phyloP scores from a whole-genome alignment of 1,284 basidiomycete species.

The Marasmius tenuissimus region DNA sequence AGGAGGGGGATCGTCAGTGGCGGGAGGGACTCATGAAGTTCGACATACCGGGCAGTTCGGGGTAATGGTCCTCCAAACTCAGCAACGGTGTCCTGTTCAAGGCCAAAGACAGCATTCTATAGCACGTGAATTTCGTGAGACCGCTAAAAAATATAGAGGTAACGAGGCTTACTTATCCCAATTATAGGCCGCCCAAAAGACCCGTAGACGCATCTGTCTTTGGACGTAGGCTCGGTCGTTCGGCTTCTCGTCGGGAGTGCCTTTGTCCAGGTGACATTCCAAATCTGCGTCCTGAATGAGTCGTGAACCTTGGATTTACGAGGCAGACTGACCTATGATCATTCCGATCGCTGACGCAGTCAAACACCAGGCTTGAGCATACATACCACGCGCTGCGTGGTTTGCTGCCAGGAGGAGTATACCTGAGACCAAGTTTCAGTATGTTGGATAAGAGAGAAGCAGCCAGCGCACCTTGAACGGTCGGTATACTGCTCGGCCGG shows the following conservation, averaged over 20 bases:
- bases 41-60: slow-evolving; percentile 13
- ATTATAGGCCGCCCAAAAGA: slow-evolving; percentile 15
- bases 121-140: neutral
- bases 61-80: slow-evolving; percentile 6
- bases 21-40: neutral
- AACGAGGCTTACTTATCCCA: slow-evolving; percentile 13
- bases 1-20: neutral
- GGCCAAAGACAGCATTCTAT: slow-evolving; percentile 12
- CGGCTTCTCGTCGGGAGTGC: slow-evolving; percentile 1
- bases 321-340: slow-evolving; percentile 10
- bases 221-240: slow-evolving; percentile 4
- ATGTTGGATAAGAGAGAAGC: neutral
- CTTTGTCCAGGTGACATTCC: slow-evolving; percentile 14
- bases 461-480: slow-evolving; percentile 9
- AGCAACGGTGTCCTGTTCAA: slow-evolving; percentile 11
- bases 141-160: neutral
- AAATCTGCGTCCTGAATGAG: slow-evolving; percentile 5
- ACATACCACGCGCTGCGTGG: slow-evolving; percentile 15
- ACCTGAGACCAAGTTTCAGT: slow-evolving; percentile 3
- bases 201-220: slow-evolving; percentile 7
- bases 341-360: slow-evolving; percentile 13
- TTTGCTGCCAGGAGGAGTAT: slow-evolving; percentile 15
- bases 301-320: neutral
- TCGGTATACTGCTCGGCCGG: slow-evolving; percentile 15
- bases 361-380: slow-evolving; percentile 14